A percentile compares a stretch with the other conserved stretches of the same genome.
phyloP scores from a whole-genome alignment of 495 filamentous ascomycete genomes.

The Massariosphaeria phaeospora region DNA sequence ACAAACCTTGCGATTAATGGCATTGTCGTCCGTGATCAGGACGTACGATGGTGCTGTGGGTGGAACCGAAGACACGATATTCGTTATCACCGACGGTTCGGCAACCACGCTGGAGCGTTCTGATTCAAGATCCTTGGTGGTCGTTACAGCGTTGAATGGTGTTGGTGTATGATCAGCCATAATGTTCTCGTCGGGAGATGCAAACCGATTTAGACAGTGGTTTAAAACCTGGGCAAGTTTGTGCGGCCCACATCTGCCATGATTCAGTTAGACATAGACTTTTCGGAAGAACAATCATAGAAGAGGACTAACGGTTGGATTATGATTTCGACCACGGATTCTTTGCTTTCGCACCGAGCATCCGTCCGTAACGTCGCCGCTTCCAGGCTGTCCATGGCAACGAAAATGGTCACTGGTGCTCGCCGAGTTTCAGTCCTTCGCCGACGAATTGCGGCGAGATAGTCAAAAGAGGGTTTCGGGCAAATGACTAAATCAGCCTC shows the following conservation, averaged over 20 bases:
- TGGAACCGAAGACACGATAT: neutral
- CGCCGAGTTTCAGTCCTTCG: neutral
- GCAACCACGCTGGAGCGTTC: too few relatives aligned
- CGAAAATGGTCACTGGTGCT: constrained; percentile 19
- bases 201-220: constrained; percentile 20
- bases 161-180: too few relatives aligned
- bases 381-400: constrained; percentile 23
- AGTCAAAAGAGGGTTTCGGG: constrained; percentile 23
- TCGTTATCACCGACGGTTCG: too few relatives aligned
- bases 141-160: too few relatives aligned
- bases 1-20: constrained; percentile 25
- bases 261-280: neutral
- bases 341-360: constrained; percentile 14
- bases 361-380: constrained; percentile 21
- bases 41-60: neutral
- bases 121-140: too few relatives aligned
- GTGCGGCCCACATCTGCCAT: constrained; percentile 17
- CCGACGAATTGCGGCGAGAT: constrained; percentile 7
- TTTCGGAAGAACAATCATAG: neutral
- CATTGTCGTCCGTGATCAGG: constrained; percentile 27
- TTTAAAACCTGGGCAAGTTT: constrained; percentile 14
- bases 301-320: constrained; percentile 19
- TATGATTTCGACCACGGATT: constrained; percentile 24
- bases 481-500: constrained; percentile 23
- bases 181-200: constrained; percentile 17